Evolutionary conservation across 495 filamentous ascomycete species (phyloP).

Genomic region (Aspergillus olivimuriae): DNA sequence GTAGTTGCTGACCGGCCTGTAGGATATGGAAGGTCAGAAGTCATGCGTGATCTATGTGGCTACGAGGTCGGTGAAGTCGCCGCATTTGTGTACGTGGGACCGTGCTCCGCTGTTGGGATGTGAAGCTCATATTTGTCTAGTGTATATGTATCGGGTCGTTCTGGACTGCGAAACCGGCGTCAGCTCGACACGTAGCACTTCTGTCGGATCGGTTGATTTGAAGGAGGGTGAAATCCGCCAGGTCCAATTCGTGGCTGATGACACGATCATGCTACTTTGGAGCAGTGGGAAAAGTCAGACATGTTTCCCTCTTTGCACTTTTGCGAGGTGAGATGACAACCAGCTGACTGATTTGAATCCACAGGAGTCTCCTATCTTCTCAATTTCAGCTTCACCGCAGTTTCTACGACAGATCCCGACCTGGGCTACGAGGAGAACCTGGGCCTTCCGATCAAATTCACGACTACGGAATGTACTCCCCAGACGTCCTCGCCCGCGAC

Average conservation of each 20-base stretch:
- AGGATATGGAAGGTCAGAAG: conserved; percentile 20
- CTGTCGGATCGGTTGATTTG: conserved; percentile 36
- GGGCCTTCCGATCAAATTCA: conserved; percentile 8
- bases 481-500: conserved; percentile 12
- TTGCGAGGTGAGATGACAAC: no score
- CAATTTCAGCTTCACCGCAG: conserved; percentile 31
- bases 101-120: neutral
- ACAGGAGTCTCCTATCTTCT: conserved; percentile 30
- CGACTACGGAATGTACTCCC: conserved; percentile 14
- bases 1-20: no score
- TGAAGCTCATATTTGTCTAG: conserved; percentile 20
- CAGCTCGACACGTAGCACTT: conserved; percentile 42
- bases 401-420: neutral
- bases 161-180: conserved; percentile 48
- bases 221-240: conserved; percentile 41
- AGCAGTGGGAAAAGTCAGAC: conserved; percentile 32
- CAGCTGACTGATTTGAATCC: conserved; percentile 7
- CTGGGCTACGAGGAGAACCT: conserved; percentile 1
- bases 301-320: conserved; percentile 5
- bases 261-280: conserved; percentile 46
- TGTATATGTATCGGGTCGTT: conserved; percentile 44
- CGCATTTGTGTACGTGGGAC: conserved; percentile 26
- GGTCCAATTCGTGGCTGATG: conserved; percentile 50
- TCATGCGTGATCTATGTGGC: conserved; percentile 34
- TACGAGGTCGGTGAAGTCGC: conserved; percentile 24